Conservation (phyloP, 768 basidiomycete species). For the Pleurotus cornucopiae region DNA sequence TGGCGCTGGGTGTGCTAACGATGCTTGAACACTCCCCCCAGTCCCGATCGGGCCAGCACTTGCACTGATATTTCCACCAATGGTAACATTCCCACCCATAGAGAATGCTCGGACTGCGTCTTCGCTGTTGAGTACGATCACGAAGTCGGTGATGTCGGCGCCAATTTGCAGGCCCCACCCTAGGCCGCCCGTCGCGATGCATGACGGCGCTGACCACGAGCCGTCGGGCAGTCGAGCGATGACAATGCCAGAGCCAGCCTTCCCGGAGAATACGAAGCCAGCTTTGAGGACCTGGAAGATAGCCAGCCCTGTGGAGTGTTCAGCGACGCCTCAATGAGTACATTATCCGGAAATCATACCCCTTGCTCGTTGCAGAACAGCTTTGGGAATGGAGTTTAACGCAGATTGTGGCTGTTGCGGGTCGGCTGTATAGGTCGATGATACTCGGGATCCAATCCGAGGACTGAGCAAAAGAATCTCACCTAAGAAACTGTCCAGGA, state of each 20-base stretch:
- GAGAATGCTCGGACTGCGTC: conserved; percentile 96
- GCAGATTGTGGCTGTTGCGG: conserved; percentile 85
- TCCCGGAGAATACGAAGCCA: conserved; percentile 93
- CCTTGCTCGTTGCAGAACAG: conserved; percentile 83
- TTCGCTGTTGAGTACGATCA: conserved; percentile 94
- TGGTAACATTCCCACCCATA: conserved; percentile 92
- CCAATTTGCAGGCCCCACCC: conserved; percentile 96
- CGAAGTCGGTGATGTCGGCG: conserved; percentile 93
- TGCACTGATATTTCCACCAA: conserved; percentile 85
- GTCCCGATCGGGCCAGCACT: conserved; percentile 93
- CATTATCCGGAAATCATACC: conserved; percentile 40
- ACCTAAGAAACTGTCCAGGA: conserved; percentile 90
- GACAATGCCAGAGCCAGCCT: conserved; percentile 90
- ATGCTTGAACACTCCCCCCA: conserved; percentile 84
- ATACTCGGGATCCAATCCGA: not conserved
- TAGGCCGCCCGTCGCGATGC: conserved; percentile 93
- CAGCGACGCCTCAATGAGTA: conserved; percentile 1
- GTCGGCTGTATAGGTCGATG: conserved; percentile 53
- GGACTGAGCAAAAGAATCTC: conserved; percentile 16
- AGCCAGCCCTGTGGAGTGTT: conserved; percentile 66
- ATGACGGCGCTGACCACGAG: conserved; percentile 95
- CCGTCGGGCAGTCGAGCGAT: conserved; percentile 91
- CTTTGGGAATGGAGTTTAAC: conserved; percentile 91
- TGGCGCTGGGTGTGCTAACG: conserved; percentile 87
- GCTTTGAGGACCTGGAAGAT: conserved; percentile 93